Base-by-base conservation (phyloP, 2,329 filamentous ascomycete species). In the Graphiopsis chlorocephala region DNA sequence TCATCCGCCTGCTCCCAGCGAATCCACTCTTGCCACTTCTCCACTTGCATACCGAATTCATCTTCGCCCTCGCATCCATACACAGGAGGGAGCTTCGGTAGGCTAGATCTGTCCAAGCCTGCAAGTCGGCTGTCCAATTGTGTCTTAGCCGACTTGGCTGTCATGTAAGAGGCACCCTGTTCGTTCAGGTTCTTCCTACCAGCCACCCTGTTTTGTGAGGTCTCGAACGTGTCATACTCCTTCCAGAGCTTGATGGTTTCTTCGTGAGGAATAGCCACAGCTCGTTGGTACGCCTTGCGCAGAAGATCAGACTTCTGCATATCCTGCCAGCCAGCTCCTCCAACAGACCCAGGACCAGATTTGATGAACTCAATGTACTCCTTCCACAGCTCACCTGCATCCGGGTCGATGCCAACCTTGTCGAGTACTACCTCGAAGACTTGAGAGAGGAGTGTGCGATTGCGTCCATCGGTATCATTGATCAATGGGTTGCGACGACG, bases 221-320 rank as follows among this genome's bases (percentile, higher is more conserved):
- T 93, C 79, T 99, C 95, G 74, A 99, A 99, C 70, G 91, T 89
- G 76, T 98, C 93, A 74, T 99, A 99, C 74, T 99, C 94, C 76
- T 96, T 97, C 96, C 95, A 99, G 15, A 99, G 81, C 61, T 85
- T 86, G 73, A 94, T 91, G 57, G 96, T 87, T 33, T 90, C 90
- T 63, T 89, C 87, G 68, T 92, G 96, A 4, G 96, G 96, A 45
- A 97, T 87, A 69, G 87, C 89, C 65, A 97, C 91, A 15, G 94
- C 94, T 61, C 90, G 90, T 72, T 97, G 93, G 76, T 97, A 99
- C 0, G 92, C 91, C 76, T 96, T 96, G 66, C 95, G 89, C 60
- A 99, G 80, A 70, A 91, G 84, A 72, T 99, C 95, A 90, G 97
- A 96, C 83, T 99, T 99, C 75, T 98, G 95, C 78, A 94, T 91